These are phyloP conservation scores for Fusarium sp. DNA, from an alignment of 2,329 filamentous ascomycete genomes.

Conservation along the genomic window DNA sequence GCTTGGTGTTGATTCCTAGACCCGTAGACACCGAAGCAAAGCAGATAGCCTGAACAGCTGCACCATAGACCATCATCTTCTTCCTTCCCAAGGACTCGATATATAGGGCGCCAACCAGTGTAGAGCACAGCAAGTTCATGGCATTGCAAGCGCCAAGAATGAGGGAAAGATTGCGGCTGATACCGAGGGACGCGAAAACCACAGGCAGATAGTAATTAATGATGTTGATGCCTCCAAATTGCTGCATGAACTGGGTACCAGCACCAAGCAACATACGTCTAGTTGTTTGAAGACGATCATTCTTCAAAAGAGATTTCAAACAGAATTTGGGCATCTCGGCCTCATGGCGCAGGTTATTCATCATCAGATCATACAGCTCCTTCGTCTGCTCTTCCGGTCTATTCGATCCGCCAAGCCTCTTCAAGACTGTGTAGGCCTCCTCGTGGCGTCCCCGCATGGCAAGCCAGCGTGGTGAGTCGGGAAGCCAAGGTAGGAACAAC, in stretches of 20 bases:
- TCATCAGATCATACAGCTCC: slow-evolving; percentile 7
- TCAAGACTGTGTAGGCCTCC: slow-evolving; percentile 7
- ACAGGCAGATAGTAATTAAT: slow-evolving; percentile 29
- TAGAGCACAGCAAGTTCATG: slow-evolving; percentile 14
- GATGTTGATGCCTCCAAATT: slow-evolving; percentile 34
- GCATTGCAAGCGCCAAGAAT: slow-evolving; percentile 24
- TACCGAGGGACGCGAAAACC: slow-evolving; percentile 11
- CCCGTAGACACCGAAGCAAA: slow-evolving; percentile 7
- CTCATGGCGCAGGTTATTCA: slow-evolving; percentile 6
- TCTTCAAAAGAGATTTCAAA: slow-evolving; percentile 16
- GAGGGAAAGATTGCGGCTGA: slow-evolving; percentile 12
- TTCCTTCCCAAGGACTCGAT: slow-evolving; percentile 18
- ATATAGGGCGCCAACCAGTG: slow-evolving; percentile 5
- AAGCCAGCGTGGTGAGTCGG: neutral
- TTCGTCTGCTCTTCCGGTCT: slow-evolving; percentile 8
- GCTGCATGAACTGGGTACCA: slow-evolving; percentile 31
- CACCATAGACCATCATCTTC: slow-evolving; percentile 18
- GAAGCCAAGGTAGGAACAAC: neutral
- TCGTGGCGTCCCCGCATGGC: neutral
- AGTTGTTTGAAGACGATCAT: slow-evolving; percentile 23
- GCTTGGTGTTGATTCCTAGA: neutral
- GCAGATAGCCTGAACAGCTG: slow-evolving; percentile 12
- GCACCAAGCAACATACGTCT: slow-evolving; percentile 29
- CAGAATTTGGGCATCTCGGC: neutral
- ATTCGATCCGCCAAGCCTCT: slow-evolving; percentile 6